Conservation (phyloP, 805 yeast genomes). For the Starmerella etchellsii region DNA sequence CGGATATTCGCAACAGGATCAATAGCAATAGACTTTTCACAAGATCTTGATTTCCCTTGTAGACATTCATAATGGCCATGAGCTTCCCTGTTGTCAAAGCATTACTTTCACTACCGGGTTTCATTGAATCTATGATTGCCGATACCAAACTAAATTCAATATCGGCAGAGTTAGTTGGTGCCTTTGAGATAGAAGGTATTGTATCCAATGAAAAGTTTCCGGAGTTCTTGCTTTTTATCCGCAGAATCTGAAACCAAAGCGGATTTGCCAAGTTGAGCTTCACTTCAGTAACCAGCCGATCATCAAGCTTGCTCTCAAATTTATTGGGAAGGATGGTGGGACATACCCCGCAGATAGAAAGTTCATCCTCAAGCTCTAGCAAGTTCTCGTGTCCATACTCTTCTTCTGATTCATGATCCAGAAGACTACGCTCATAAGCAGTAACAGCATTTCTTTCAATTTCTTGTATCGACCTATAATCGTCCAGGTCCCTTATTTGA, state of each 20-base stretch:
- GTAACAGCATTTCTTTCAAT: too few relatives aligned
- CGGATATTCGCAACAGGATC: not conserved
- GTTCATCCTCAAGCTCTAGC: not conserved
- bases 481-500: too few relatives aligned
- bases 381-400: not conserved
- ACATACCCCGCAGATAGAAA: not conserved
- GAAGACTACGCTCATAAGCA: too few relatives aligned
- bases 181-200: not conserved
- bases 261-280: not conserved
- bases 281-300: not conserved
- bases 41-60: too few relatives aligned
- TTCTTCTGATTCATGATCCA: not conserved
- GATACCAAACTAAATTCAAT: not conserved
- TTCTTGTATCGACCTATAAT: too few relatives aligned
- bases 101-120: not conserved
- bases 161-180: not conserved
- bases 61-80: too few relatives aligned
- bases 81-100: not conserved
- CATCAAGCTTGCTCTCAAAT: too few relatives aligned
- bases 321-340: too few relatives aligned
- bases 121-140: not conserved
- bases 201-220: not conserved
- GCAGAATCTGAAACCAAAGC: not conserved
- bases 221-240: not conserved
- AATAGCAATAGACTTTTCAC: not conserved